These are phyloP conservation scores for Komagataella ulmi DNA, from an alignment of 805 yeast genomes.

Conservation along the genomic window DNA sequence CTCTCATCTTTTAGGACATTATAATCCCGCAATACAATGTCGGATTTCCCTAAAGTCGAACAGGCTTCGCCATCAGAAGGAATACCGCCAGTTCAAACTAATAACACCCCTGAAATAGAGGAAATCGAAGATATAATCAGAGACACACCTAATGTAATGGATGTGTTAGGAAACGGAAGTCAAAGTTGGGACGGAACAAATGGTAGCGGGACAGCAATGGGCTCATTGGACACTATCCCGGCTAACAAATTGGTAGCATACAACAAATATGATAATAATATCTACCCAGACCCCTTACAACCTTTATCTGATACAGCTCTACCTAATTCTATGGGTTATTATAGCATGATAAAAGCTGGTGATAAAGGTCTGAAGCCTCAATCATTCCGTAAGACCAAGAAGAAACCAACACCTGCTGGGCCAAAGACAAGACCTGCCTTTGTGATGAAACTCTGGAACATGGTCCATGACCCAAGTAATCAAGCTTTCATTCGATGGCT, in stretches of 20 bases:
- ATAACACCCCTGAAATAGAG: background rate
- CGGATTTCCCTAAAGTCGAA: background rate
- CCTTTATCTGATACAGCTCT: background rate
- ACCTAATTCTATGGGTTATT: background rate
- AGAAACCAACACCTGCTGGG: constrained; percentile 5
- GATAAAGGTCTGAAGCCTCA: background rate
- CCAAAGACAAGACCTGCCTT: constrained; percentile 72
- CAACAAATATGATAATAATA: background rate
- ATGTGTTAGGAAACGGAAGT: background rate
- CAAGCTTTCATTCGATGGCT: constrained; percentile 70
- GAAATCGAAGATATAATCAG: background rate
- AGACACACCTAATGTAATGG: background rate
- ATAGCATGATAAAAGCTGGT: background rate
- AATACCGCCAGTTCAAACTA: background rate
- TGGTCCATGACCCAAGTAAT: constrained; percentile 78
- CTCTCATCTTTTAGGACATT: background rate
- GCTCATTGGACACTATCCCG: background rate
- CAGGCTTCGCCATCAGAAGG: background rate
- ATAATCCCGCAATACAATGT: background rate
- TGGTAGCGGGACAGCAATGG: background rate
- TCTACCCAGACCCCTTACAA: background rate
- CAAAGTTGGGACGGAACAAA: background rate
- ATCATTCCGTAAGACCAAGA: constrained; percentile 5
- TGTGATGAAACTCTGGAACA: constrained; percentile 87
- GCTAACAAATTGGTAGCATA: background rate